A percentile compares a stretch with the other conserved stretches of the same genome.
Evolutionary conservation across 306 rosid species (phyloP).

Genomic region (Mucuna pruriens): DNA sequence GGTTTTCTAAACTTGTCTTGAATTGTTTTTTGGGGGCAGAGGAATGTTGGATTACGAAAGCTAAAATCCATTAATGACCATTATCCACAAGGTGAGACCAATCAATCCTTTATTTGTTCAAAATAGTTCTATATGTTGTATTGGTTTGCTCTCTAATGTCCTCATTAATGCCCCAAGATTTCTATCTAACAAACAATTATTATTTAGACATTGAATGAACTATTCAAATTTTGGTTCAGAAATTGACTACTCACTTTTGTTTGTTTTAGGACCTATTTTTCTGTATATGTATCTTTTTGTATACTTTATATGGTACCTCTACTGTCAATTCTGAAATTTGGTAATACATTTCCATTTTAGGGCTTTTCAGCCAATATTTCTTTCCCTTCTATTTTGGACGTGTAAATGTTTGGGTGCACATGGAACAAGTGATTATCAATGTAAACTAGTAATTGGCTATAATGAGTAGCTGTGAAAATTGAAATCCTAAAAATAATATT

Average conservation of each 20-base stretch:
- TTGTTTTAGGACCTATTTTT: not conserved
- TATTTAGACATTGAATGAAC: not conserved
- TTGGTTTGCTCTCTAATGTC: not conserved
- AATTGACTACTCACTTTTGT: not conserved
- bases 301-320: not conserved
- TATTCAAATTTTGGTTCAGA: not conserved
- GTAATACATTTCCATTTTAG: slow-evolving; percentile 6
- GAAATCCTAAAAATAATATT: not conserved
- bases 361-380: not conserved
- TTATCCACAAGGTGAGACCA: slow-evolving; percentile 51
- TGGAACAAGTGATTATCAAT: not conserved
- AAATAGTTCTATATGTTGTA: not conserved
- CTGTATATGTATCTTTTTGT: not conserved
- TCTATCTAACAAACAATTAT: not conserved
- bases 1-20: slow-evolving; percentile 36
- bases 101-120: not conserved
- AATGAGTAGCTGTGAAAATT: slow-evolving; percentile 9
- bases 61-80: slow-evolving; percentile 51
- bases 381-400: not conserved
- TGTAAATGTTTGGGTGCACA: not conserved
- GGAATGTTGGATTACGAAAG: slow-evolving; percentile 55
- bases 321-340: not conserved
- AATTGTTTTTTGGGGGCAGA: slow-evolving; percentile 49
- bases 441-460: not conserved
- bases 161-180: slow-evolving; percentile 11